Percentiles rank a stretch among this genome's conserved stretches.
Evolutionary conservation across 2,329 filamentous ascomycete species (phyloP).

Genomic region (Sclerotinia spermophila): DNA sequence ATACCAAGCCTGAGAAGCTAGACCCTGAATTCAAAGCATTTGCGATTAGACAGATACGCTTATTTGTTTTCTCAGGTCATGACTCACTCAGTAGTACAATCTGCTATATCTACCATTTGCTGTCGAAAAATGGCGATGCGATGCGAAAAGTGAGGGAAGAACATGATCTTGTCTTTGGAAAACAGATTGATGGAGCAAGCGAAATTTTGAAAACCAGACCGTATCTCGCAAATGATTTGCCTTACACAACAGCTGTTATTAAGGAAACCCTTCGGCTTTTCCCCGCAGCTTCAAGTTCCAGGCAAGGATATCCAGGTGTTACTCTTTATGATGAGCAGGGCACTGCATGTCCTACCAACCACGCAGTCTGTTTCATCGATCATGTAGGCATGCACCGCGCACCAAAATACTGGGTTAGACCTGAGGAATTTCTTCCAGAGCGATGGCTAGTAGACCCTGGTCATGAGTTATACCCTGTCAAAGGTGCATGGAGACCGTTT

Average conservation of each 20-base stretch:
- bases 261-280: slow-evolving; percentile 20
- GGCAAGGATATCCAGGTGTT: not conserved
- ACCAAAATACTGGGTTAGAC: slow-evolving; percentile 39
- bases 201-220: slow-evolving; percentile 19
- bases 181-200: slow-evolving; percentile 13
- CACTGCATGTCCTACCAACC: not conserved
- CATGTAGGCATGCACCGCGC: not conserved
- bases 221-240: slow-evolving; percentile 22
- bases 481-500: slow-evolving; percentile 6
- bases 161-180: slow-evolving; percentile 27
- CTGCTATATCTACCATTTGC: slow-evolving; percentile 22
- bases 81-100: slow-evolving; percentile 26
- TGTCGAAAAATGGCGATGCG: slow-evolving; percentile 22
- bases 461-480: slow-evolving; percentile 29
- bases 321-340: not conserved
- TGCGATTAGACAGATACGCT: not conserved
- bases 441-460: slow-evolving; percentile 42
- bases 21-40: not conserved
- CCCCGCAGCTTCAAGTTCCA: not conserved
- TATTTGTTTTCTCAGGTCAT: slow-evolving; percentile 31
- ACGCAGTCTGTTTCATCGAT: not conserved
- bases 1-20: not conserved
- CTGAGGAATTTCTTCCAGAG: slow-evolving; percentile 46
- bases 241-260: slow-evolving; percentile 27
- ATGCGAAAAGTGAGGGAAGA: slow-evolving; percentile 23